A percentile compares a stretch with the other conserved stretches of the same genome.
These are phyloP conservation scores for Linnemannia exigua DNA, from an alignment of 192 early-diverging fungal genomes.

Conservation along the genomic window DNA sequence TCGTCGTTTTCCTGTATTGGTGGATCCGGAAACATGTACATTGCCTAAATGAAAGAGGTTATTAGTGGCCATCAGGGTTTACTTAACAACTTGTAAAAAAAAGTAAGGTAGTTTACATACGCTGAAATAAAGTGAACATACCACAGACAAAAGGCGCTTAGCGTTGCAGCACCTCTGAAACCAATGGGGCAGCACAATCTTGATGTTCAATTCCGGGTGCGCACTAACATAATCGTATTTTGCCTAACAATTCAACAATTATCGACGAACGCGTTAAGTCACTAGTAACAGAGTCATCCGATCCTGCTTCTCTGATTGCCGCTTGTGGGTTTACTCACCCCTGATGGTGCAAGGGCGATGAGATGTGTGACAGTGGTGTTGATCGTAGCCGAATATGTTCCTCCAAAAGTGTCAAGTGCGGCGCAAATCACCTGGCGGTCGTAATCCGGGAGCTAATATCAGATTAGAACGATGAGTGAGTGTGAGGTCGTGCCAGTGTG, in stretches of 20 bases:
- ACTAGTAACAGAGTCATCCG: neutral
- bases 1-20: conserved; percentile 27
- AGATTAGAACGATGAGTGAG: neutral
- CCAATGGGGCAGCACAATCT: conserved; percentile 79
- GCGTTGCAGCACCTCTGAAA: conserved; percentile 77
- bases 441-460: conserved; percentile 32
- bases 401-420: conserved; percentile 36
- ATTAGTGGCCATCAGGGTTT: neutral
- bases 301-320: neutral
- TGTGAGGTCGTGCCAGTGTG: neutral
- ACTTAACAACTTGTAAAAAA: neutral
- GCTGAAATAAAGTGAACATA: conserved; percentile 61
- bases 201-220: conserved; percentile 65
- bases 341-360: conserved; percentile 26
- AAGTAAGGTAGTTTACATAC: conserved; percentile 5
- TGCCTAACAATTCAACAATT: conserved; percentile 20
- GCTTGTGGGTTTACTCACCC: conserved; percentile 12
- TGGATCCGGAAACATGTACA: conserved; percentile 53
- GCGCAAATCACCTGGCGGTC: conserved; percentile 34
- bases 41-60: conserved; percentile 17
- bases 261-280: neutral
- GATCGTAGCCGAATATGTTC: conserved; percentile 1
- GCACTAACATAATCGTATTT: conserved; percentile 63
- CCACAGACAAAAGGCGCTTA: conserved; percentile 62
- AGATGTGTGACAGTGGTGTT: conserved; percentile 26